Evolutionary conservation across 805 yeast species (phyloP), one percentile per base, ranked within the genome.

Genomic region (Tetrapisispora fleetii): DNA sequence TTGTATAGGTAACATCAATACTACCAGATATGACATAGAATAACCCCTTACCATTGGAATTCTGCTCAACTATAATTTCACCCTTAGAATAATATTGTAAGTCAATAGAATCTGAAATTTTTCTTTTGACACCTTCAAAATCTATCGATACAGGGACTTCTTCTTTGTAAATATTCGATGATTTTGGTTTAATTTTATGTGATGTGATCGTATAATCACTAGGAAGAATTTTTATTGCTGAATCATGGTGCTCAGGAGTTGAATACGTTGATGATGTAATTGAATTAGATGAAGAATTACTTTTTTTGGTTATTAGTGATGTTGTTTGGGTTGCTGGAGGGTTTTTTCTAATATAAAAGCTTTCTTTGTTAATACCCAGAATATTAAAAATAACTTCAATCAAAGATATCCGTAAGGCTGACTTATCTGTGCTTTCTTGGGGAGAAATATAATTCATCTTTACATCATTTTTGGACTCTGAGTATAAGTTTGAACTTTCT

Each of bases 1-100:
- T 40, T n/a, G 39, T 32, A 8, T 48, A 47, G 9, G 60, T 55
- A 9, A 88, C 85, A 40, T 84, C 88, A 36, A 91, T 66, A 5
- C 72, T 57, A 2, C 99, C 99, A 48, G 83, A 83, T 45, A 91
- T 77, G 4, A 91, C 81, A 58, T 83, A 91, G 60, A 73, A 87
- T 13, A 91, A 62, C 0, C 98, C 99, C 1, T 81, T 78, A 43
- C 82, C 79, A 44, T 75, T 73, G 14, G 80, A 76, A 45, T 83
- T 79, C 52, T 85, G 85, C 47, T 79, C 74, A 11, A 85, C 78
- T 1, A 91, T 56, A 1, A 71, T 70, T 1, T 80, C 63, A 4
- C 80, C 85, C 30, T 80, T 72, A 13, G 74, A 67, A 50, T 73
- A 71, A 53, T 68, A 74, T 50, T 76, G 67, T 9, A 90, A 67